Base-by-base conservation (phyloP, 1,284 basidiomycete species). In the Neonothopanus nambi region DNA sequence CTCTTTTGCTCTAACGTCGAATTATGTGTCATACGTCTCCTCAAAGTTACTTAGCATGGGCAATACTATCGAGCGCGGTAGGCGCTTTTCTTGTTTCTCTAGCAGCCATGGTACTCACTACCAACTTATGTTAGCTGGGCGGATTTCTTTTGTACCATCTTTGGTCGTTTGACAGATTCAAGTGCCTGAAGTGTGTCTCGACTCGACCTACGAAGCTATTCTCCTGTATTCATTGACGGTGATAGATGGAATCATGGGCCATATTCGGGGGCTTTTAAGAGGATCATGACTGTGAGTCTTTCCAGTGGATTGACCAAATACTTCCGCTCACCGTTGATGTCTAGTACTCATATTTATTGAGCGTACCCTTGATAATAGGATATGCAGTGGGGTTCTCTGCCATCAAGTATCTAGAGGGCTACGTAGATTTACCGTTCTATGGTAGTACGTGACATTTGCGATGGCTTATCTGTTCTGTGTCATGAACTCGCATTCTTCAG, bases 81-180 rank as follows among this genome's bases (percentile, higher is more conserved):
- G 74, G 70, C 17, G 18, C 30, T 15, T 20, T 38, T 24, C 21
- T 35, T 3, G 24, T 48, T 20, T 23, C 12, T n/a, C 5, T 30
- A n/a, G 13, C 24, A 20, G 11, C 15, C 3, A 1, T 48, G 12
- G 23, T 13, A 13, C 18, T 40, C 26, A 26, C 18, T 7, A 13
- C 30, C 30, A 33, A 20, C 20, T 30, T 21, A 20, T 9, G 52
- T 3, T 55, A 90, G 87, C 70, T 89, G 4, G 79, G 77, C 3
- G 58, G 62, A 4, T 89, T 91, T 65, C 72, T 89, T 5, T 21
- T 89, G 2, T 86, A 80, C 61, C 88, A 91, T 64, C 68, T 91
- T 38, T 91, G 86, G 85, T 84, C 82, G 3, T 91, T 87, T 65
- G 88, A 91, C 65, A 75, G 78, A 48, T 91, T 91, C 72, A 81